Evolutionary conservation across 169 alveolate genomes (phyloP), one percentile per base, ranked within the genome.

Genomic region (Fabrea salina): DNA sequence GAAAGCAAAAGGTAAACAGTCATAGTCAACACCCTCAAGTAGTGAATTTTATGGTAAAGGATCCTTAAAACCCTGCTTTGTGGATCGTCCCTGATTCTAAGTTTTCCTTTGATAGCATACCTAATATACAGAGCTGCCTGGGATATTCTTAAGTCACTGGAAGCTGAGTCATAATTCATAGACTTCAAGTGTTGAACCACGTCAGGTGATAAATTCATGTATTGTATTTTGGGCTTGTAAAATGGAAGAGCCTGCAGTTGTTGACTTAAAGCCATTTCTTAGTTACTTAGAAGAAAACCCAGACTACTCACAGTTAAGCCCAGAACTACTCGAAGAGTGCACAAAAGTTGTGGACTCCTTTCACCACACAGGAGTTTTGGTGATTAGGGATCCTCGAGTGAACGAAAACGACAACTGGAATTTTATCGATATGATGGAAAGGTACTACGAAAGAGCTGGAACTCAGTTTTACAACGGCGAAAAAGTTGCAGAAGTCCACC

Each of bases 361-460:
- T 47, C 92, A 86, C 41, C 47, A 78, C 64, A 87, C 54, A 41
- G 95, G 95, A 27, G 79, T 86, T 54, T 61, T 91, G 16, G 75
- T 86, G 39, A 74, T 85, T 58, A 81, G 75, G 76, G 95, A 91
- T 56, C 95, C 95, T 25, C 53, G 95, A 58, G 88, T 87, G n/a
- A 61, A 85, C 30, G 82, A 83, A 22, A 43, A 82, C n/a, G 85
- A 88, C 50, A 91, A 91, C 57, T 85, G 82, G 49, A 86, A 88
- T 16, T 91, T 88, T 56, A 41, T 91, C 22, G 89, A 85, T 57
- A 41, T 91, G 79, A 72, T 91, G 83, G 95, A 91, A 61, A 61
- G 67, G 54, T 91, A 91, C 68, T 91, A 85, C 41, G 82, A 71
- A 35, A 39, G 49, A 11, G 83, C 85, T 64, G 76, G 90, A 11